Evolutionary conservation across 2,329 filamentous ascomycete genomes (phyloP).

Genomic region (Cryphonectria nitschkei): DNA sequence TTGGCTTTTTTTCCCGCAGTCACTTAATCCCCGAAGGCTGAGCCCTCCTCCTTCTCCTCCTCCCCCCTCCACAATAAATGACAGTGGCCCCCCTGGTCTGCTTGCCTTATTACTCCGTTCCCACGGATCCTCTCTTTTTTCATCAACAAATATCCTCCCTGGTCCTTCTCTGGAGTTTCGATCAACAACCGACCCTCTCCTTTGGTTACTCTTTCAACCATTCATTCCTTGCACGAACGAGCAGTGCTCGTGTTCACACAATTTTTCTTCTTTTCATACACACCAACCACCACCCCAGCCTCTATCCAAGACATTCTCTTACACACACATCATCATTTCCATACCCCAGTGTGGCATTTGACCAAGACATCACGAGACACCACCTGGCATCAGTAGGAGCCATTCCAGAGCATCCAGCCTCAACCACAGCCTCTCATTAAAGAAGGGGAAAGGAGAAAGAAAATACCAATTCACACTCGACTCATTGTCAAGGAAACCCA

Average conservation of each 20-base stretch:
- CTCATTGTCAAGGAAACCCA: conserved; percentile 15
- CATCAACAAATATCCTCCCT: conserved; percentile 16
- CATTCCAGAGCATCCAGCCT: conserved; percentile 23
- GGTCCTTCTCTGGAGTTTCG: conserved; percentile 16
- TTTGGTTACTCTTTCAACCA: conserved; percentile 19
- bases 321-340: background rate
- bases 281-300: conserved; percentile 4
- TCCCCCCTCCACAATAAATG: conserved; percentile 21
- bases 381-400: background rate
- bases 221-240: conserved; percentile 26
- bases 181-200: background rate
- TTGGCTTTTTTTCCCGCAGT: conserved; percentile 1
- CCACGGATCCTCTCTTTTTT: background rate
- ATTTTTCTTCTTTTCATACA: conserved; percentile 12
- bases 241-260: conserved; percentile 28
- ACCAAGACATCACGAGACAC: conserved; percentile 18
- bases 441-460: background rate
- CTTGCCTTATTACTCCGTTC: background rate
- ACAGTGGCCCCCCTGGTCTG: conserved; percentile 14
- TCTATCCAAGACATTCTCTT: conserved; percentile 5
- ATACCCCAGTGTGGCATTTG: background rate
- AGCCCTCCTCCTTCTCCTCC: conserved; percentile 7
- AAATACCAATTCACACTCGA: conserved; percentile 12
- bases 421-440: conserved; percentile 13
- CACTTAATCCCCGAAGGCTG: conserved; percentile 10